Base-by-base conservation (phyloP, 176 grass and related monocot genomes). In the Zoysia pacifica region DNA sequence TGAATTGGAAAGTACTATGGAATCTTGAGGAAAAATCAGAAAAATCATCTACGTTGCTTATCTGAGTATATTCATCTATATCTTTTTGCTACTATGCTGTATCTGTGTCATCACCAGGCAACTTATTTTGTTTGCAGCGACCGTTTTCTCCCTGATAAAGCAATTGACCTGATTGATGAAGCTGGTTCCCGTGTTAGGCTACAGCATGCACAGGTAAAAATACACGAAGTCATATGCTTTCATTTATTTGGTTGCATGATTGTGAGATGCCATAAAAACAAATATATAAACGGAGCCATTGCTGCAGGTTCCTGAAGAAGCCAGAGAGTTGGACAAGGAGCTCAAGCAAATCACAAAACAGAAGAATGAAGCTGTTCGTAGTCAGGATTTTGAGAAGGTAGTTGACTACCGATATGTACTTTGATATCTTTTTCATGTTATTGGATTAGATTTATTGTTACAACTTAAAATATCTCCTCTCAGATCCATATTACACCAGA, bases 301-400 rank as follows among this genome's bases (percentile, higher is more conserved):
- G 77, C 6, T 82, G 51, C 69, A 97, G 94, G 84, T 94, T 79
- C 91, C 93, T 38, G 91, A 97, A 62, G 93, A 93, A 81, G 91
- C 90, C 39, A 91, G 83, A 86, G 91, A 91, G 73, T 81, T 93
- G n/a, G 91, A 97, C 74, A 93, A 91, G 66, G 91, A 97, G 79
- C 86, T 97, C 40, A 90, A 90, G 66, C 81, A 93, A 90, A 73
- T 93, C 48, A 97, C 90, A 11, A 97, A 93, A 53, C 86, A 97
- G 77, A 94, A 97, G 81, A 93, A 93, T 90, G 94, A 91, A 64
- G 93, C 89, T 73, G 91, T 94, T 11, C 89, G 89, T 45, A 45
- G 87, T 76, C 91, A 97, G 84, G 91, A 97, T 83, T 97, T 92
- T 42, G 91, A 97, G 65, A 97, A 97, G 94, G 94, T 97, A 73